These are phyloP conservation scores for Metarhizium humberi DNA, from an alignment of 2,329 filamentous ascomycete genomes.

Conservation along the genomic window DNA sequence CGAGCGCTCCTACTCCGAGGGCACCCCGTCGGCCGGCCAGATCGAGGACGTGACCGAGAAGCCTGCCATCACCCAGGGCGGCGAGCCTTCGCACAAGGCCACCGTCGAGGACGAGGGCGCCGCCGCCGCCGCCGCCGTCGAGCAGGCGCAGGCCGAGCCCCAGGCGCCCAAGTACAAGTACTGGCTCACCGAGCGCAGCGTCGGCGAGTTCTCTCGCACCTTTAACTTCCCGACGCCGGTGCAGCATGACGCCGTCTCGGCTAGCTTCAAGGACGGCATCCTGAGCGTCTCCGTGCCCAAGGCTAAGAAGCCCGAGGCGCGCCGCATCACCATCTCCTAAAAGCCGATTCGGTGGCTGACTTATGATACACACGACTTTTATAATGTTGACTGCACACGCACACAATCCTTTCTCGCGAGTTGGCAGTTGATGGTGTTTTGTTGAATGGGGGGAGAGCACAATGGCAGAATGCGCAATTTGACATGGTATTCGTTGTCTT, in stretches of 20 bases:
- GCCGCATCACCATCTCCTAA: slow-evolving; percentile 17
- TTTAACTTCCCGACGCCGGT: slow-evolving; percentile 56
- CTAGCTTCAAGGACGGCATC: slow-evolving; percentile 53
- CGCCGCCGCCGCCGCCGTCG: slow-evolving; percentile 13
- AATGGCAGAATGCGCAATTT: no score
- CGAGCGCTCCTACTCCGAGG: slow-evolving; percentile 46
- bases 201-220: slow-evolving; percentile 54
- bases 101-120: slow-evolving; percentile 50
- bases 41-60: slow-evolving; percentile 27
- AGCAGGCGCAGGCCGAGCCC: slow-evolving; percentile 10
- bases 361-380: neutral
- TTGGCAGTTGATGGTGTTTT: no score
- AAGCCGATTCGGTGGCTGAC: no score
- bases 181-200: slow-evolving; percentile 55
- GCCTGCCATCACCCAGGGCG: slow-evolving; percentile 27
- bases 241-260: slow-evolving; percentile 48
- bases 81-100: slow-evolving; percentile 35
- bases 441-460: no score
- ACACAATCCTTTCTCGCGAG: no score
- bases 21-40: slow-evolving; percentile 29
- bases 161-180: slow-evolving; percentile 36
- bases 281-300: slow-evolving; percentile 49
- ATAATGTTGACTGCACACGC: no score
- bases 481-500: neutral
- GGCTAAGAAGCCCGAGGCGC: slow-evolving; percentile 19